Base-by-base conservation (phyloP, 2,329 filamentous ascomycete genomes). In the Aspergillus flavus region DNA sequence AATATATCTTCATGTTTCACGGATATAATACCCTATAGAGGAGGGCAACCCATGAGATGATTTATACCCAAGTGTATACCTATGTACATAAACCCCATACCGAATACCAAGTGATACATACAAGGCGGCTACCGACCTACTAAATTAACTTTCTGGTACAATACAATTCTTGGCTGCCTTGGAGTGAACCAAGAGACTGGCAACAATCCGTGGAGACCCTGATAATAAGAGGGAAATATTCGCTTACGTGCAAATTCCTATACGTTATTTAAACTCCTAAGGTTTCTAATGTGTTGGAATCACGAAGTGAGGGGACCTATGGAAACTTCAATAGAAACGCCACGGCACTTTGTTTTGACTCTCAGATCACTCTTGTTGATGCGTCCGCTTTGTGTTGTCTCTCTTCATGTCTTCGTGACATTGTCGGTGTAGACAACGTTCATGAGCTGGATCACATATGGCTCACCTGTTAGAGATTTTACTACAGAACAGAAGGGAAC, bases 271-370 rank as follows among this genome's bases (percentile, higher is more conserved):
- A 45, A 57, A 45, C 34, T 43, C 23, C 56, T 11, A 30, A 58
- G 36, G 43, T 58, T 61, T 52, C 36, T 23, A 14, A 61, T 55
- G 57, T 55, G 34, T 52, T 28, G 54, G 48, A 19, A 56, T 28
- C 16, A 26, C 30, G 54, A 63, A 52, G 63, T 34, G 59, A 62
- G 55, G 62, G 61, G 64, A 57, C 50, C 50, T 50, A 46, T 26
- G 48, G 53, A 63, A 57, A 54, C 59, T 62, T 65, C 61, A 65
- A 67, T 65, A 65, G 57, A 58, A 48, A 54, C 53, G 62, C 61
- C 63, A 66, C 63, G 26, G 14, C 43, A 50, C 19, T 26, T 26
- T 23, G 21, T 32, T 52, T 30, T 30, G 28, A 52, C 48, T 34
- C 48, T 34, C 48, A 21, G 48, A 52, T 30, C 48, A 19, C 30